Evolutionary conservation across 352 stramenopile genomes (phyloP), one percentile per base, ranked within the genome.

Genomic region (Phytophthora melonis): DNA sequence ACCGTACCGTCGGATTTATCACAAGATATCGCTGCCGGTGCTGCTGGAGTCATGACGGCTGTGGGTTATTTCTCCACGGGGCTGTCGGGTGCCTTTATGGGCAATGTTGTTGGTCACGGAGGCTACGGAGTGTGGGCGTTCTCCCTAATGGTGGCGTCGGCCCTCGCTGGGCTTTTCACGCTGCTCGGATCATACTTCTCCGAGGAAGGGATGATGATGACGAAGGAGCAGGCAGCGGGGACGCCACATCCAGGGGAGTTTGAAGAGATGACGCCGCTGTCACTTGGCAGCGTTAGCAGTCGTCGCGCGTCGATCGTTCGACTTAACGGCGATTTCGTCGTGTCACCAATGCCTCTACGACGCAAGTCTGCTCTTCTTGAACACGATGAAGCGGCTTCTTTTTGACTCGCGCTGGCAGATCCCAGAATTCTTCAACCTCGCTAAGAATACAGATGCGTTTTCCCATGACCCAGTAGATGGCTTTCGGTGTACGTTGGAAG

Each of bases 1-100:
- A 88, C 84, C 0, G 84, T 91, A 18, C 84, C 81, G 30, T 86
- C 82, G 4, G 84, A 92, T 66, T 65, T 90, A 30, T 76, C 82
- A 4, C 80, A 81, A 23, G 79, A 92, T 50, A 88, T 92, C 25
- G 79, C 82, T 6, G 84, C 84, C 0, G 80, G 82, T 19, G 82
- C 84, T 3, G 79, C 73, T 1, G 84, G 84, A 1, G 75, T 91
- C 52, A 88, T 91, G 71, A 91, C 84, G 1, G 74, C 73, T 9
- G 76, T 89, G 11, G 80, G 71, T 9, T 89, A 89, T 66, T 84
- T 91, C 47, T 75, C 84, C 1, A 89, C 84, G 18, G 84, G 84
- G 1, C 18, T 66, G 45, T 58, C 59, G 14, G 59, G 59, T n/a
- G 72, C 75, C 0, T 70, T 86, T 41, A 89, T 87, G 82, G 82